Evolutionary conservation across 2,329 filamentous ascomycete species (phyloP), one percentile per base, ranked within the genome.

Genomic region (Plenodomus biglobosus): DNA sequence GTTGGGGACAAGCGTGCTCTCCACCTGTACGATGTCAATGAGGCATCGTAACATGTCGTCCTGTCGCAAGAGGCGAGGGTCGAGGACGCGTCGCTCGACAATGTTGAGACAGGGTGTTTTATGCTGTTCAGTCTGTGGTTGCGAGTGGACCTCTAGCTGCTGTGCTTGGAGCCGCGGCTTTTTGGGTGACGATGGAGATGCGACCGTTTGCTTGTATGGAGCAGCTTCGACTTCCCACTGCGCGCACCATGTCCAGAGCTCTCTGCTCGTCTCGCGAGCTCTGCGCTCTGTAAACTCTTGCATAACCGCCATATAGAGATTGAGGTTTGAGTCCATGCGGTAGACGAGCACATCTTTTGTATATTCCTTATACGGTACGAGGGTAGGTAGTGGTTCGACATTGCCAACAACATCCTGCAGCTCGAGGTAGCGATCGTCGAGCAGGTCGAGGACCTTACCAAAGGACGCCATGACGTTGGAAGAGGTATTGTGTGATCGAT

Each of bases 201-300:
- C n/a, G n/a, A 41, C 30, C 8, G 27, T 41, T 17, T 49, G 42
- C 19, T 15, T 24, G 18, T 48, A 18, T 19, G 40, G 19, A 1
- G 43, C 42, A 16, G 44, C 17, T 8, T 59, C 54, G 6, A 69
- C 58, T 16, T 69, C 52, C 65, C 64, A 70, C 40, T 71, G 68
- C 38, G 65, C 58, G 18, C 44, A 52, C 65, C 65, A 71, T 6
- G 61, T 64, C 68, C 68, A 71, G 3, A 64, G 40, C 46, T 71
- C 68, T 39, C 57, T 61, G 38, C 50, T 40, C 8, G 38, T 38
- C 20, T 55, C 41, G 10, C 40, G 40, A 15, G 66, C 53, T 38
- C 40, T 46, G 27, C 56, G 55, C 34, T 59, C 56, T 20, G 64
- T 69, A 46, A 64, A 64, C 27, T 68, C 58, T 35, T 71, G 68